These are phyloP conservation scores for Ophiobolus disseminans DNA, from an alignment of 2,329 filamentous ascomycete genomes.

Conservation along the genomic window DNA sequence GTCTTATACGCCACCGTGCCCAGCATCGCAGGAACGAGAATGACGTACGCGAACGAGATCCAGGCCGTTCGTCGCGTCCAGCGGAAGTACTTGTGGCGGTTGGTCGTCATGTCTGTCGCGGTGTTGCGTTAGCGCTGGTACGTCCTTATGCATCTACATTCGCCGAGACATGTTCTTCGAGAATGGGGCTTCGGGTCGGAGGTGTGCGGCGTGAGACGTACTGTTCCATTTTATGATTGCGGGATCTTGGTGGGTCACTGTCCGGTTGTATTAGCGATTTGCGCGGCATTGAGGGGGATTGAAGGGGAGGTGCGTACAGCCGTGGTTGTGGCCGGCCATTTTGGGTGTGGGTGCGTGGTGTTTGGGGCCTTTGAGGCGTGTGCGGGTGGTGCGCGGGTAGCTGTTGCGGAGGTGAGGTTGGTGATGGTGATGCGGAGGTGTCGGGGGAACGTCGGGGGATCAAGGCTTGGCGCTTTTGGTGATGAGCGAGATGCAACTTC, in stretches of 20 bases:
- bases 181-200: slow-evolving; percentile 37
- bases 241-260: slow-evolving; percentile 62
- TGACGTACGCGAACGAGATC: slow-evolving; percentile 78
- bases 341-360: slow-evolving; percentile 21
- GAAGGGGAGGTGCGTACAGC: slow-evolving; percentile 20
- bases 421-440: slow-evolving; percentile 28
- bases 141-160: not conserved
- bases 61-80: slow-evolving; percentile 86
- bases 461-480: slow-evolving; percentile 24
- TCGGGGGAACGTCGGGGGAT: slow-evolving; percentile 25
- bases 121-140: slow-evolving; percentile 2
- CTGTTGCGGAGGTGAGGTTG: slow-evolving; percentile 53
- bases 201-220: slow-evolving; percentile 53
- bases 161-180: not conserved
- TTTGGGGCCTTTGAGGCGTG: slow-evolving; percentile 20
- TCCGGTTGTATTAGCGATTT: slow-evolving; percentile 36
- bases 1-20: slow-evolving; percentile 77
- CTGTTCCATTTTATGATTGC: slow-evolving; percentile 63
- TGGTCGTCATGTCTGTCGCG: slow-evolving; percentile 75
- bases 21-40: slow-evolving; percentile 73
- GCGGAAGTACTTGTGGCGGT: slow-evolving; percentile 93
- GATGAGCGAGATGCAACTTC: too few species aligned
- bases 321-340: slow-evolving; percentile 40
- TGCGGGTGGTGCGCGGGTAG: slow-evolving; percentile 19
- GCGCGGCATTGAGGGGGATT: slow-evolving; percentile 5